Percentiles rank a stretch among this genome's conserved stretches.
These are phyloP conservation scores for Prunus mongolica DNA, from an alignment of 306 rosid genomes.

Conservation along the genomic window DNA sequence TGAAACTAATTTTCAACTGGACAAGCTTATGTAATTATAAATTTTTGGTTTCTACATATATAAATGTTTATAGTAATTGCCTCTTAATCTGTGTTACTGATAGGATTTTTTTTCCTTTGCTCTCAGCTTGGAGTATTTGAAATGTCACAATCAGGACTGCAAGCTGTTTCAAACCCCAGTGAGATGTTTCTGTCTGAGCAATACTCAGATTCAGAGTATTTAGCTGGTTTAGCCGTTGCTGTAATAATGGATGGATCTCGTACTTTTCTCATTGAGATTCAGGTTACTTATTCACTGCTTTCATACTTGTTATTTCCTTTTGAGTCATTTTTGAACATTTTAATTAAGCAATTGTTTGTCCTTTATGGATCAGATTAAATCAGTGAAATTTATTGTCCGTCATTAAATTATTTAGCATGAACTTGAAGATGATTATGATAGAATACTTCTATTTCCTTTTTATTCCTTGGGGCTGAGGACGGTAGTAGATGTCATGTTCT, in stretches of 20 bases:
- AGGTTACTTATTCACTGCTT: conserved; percentile 43
- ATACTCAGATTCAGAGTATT: conserved; percentile 53
- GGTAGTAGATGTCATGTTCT: not conserved
- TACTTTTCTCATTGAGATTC: conserved; percentile 82
- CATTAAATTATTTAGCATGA: not conserved
- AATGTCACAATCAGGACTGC: conserved; percentile 73
- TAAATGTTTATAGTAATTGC: not conserved
- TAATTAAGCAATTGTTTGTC: not conserved
- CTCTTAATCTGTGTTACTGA: conserved; percentile 5
- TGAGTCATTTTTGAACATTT: not conserved
- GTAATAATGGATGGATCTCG: conserved; percentile 93
- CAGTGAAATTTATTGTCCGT: not conserved
- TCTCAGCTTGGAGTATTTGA: conserved; percentile 93
- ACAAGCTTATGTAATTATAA: not conserved
- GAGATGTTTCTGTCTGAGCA: conserved; percentile 79
- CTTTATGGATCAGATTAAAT: not conserved
- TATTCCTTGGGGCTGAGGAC: not conserved
- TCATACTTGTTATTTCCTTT: not conserved
- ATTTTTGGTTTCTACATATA: not conserved
- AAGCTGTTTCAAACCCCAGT: conserved; percentile 68
- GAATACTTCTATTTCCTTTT: not conserved
- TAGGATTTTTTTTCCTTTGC: conserved; percentile 8
- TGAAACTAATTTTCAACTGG: not conserved
- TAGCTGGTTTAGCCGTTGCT: conserved; percentile 83
- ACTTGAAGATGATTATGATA: not conserved